A percentile compares a stretch with the other conserved stretches of the same genome.
These are phyloP conservation scores for Tephrocybe sp. DNA, from an alignment of 768 basidiomycete genomes.

Conservation along the genomic window DNA sequence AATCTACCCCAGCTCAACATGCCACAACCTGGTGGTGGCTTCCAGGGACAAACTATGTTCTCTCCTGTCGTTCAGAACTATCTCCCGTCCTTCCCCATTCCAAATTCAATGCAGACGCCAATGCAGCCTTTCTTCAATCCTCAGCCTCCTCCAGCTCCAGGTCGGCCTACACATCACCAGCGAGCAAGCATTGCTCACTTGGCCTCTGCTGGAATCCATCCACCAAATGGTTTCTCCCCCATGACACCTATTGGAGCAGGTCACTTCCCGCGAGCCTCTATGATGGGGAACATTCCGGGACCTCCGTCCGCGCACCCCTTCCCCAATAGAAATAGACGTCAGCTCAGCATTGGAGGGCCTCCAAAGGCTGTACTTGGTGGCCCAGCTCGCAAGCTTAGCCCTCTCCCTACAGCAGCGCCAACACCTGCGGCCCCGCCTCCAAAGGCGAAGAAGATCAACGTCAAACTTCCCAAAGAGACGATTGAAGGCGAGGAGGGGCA, in stretches of 20 bases:
- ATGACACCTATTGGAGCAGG: constrained; percentile 59
- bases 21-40: constrained; percentile 50
- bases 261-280: constrained; percentile 53
- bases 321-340: constrained; percentile 61
- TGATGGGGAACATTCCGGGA: constrained; percentile 38
- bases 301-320: constrained; percentile 43
- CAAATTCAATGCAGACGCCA: constrained; percentile 63
- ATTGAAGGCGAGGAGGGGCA: constrained; percentile 39
- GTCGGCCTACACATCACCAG: constrained; percentile 55
- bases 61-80: constrained; percentile 66
- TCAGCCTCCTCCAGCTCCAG: constrained; percentile 49
- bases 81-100: constrained; percentile 53
- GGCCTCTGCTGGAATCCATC: constrained; percentile 58
- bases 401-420: constrained; percentile 43
- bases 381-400: constrained; percentile 74
- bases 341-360: constrained; percentile 82
- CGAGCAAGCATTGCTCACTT: constrained; percentile 65
- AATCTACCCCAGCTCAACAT: constrained; percentile 52
- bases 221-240: constrained; percentile 49
- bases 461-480: constrained; percentile 77
- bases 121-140: constrained; percentile 68
- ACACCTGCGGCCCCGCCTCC: constrained; percentile 27
- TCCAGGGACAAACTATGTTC: constrained; percentile 48
- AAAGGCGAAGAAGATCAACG: constrained; percentile 66
- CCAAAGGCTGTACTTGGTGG: constrained; percentile 85